Conservation (phyloP, 805 yeast species). For the Yamadazyma laniorum region DNA sequence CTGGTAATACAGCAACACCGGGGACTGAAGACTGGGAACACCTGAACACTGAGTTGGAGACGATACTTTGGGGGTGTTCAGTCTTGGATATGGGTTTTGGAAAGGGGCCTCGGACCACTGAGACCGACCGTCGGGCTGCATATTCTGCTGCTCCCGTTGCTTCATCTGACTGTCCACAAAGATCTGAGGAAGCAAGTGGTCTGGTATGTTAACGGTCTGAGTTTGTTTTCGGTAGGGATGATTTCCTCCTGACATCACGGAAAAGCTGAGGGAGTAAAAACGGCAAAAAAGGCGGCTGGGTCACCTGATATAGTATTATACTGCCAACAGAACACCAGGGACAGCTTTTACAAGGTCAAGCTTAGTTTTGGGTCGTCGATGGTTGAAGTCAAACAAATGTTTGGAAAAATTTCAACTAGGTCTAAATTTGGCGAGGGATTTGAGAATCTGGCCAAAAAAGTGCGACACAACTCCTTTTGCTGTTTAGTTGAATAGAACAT, state of each 20-base stretch:
- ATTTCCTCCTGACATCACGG: background rate
- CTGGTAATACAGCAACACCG: background rate
- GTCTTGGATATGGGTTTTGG: background rate
- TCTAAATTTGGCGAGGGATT: too few species aligned
- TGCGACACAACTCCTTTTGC: background rate
- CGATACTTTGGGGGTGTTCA: background rate
- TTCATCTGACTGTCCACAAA: constrained; percentile 9
- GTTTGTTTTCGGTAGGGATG: constrained; percentile 1
- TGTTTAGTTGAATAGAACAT: background rate
- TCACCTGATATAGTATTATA: too few species aligned
- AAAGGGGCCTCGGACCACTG: too few species aligned
- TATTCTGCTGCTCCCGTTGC: background rate
- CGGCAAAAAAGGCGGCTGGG: too few species aligned
- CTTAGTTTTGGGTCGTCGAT: too few species aligned
- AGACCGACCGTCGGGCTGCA: background rate
- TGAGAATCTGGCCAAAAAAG: too few species aligned
- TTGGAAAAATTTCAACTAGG: too few species aligned
- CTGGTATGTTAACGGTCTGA: constrained; percentile 20
- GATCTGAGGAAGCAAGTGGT: constrained; percentile 25
- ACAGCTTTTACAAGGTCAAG: too few species aligned
- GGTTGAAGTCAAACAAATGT: too few species aligned
- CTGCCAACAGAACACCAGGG: too few species aligned
- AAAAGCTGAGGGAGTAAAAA: background rate
- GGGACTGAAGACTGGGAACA: background rate
- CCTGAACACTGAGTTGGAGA: background rate